Percentiles rank a stretch among this genome's conserved stretches.
Conservation (phyloP, 345 rosid genomes). For the Bruguiera sexangula region DNA sequence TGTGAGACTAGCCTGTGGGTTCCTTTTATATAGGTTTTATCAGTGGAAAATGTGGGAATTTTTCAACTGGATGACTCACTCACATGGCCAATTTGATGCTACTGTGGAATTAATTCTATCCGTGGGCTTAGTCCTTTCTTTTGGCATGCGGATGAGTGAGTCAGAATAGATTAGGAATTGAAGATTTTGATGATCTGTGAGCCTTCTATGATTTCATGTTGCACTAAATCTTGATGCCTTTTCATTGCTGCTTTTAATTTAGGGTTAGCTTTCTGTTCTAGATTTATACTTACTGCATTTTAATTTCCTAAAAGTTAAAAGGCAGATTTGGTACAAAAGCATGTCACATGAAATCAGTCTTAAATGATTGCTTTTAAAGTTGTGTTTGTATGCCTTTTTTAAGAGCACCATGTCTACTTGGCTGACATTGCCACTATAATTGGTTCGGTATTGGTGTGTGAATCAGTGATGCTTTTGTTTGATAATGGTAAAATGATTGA, state of each 20-base stretch:
- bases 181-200: neutral
- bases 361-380: neutral
- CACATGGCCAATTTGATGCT: slow-evolving; percentile 4
- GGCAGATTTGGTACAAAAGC: neutral
- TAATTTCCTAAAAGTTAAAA: neutral
- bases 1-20: neutral
- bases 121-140: neutral
- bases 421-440: neutral
- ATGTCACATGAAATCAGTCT: neutral
- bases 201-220: too few relatives aligned
- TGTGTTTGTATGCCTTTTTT: neutral
- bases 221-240: too few relatives aligned
- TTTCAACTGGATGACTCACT: neutral
- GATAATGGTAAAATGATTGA: neutral
- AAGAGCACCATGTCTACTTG: neutral
- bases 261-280: neutral
- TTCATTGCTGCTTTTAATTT: neutral
- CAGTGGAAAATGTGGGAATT: neutral
- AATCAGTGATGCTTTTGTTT: slow-evolving; percentile 8
- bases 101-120: neutral
- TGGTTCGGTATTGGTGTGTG: neutral
- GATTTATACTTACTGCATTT: neutral
- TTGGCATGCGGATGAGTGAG: too few relatives aligned
- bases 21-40: neutral
- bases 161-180: neutral